Conservation (phyloP, 805 yeast genomes). For the Candida takata region DNA sequence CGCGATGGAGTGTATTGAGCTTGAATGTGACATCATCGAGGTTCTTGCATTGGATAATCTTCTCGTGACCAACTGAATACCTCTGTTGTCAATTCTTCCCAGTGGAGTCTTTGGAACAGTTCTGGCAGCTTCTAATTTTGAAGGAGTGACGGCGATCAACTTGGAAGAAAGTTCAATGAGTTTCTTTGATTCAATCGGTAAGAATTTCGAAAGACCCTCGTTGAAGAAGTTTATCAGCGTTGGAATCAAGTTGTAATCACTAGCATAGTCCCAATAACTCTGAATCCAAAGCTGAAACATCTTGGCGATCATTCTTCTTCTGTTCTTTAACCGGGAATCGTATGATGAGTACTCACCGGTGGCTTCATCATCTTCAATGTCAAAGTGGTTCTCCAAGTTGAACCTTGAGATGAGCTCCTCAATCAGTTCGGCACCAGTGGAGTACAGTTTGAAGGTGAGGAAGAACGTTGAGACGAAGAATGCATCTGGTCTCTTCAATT, state of each 20-base stretch:
- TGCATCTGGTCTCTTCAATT: constrained; percentile 52
- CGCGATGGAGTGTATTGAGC: constrained; percentile 25
- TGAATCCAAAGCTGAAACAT: constrained; percentile 82
- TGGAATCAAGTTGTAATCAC: constrained; percentile 55
- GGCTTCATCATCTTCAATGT: constrained; percentile 24
- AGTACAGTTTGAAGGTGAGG: constrained; percentile 67
- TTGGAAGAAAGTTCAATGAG: constrained; percentile 57
- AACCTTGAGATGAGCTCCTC: constrained; percentile 63
- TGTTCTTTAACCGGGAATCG: constrained; percentile 37
- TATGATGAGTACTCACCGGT: constrained; percentile 33
- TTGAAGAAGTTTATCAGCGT: constrained; percentile 73
- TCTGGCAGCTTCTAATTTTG: constrained; percentile 29
- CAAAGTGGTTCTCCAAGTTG: constrained; percentile 38
- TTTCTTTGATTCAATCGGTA: constrained; percentile 61
- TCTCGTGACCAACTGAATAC: constrained; percentile 46
- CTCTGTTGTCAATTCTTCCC: constrained; percentile 11
- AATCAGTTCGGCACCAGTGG: constrained; percentile 57
- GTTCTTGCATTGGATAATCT: constrained; percentile 30
- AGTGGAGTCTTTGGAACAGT: constrained; percentile 5
- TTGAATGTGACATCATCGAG: constrained; percentile 32
- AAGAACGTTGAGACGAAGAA: constrained; percentile 70
- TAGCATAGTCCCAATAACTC: constrained; percentile 72
- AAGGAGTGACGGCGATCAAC: constrained; percentile 48
- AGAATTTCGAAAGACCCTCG: constrained; percentile 54
- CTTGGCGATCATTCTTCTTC: constrained; percentile 61